Evolutionary conservation across 352 stramenopile genomes (phyloP).

Genomic region (Pythium folliculosum): DNA sequence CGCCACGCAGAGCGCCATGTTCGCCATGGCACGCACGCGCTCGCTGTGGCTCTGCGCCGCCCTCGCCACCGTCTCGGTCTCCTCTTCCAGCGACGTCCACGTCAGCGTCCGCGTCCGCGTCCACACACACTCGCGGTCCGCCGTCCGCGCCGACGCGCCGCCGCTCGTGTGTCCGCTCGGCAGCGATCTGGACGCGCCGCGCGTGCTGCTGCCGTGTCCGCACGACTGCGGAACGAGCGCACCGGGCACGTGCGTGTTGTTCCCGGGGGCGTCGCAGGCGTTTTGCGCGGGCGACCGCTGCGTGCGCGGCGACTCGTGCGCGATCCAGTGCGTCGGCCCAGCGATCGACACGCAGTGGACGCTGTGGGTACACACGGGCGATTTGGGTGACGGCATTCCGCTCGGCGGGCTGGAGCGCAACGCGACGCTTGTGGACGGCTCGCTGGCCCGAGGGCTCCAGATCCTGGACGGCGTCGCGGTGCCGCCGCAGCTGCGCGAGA

Average conservation of each 20-base stretch:
- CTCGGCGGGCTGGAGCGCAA: too few relatives aligned
- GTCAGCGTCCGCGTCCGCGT: background rate
- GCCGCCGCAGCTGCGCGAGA: background rate
- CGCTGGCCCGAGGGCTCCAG: background rate
- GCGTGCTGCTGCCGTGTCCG: slow-evolving; percentile 9
- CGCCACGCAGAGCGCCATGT: too few relatives aligned
- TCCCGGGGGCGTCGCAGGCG: background rate
- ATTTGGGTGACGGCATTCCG: background rate
- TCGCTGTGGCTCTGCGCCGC: background rate
- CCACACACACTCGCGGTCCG: background rate
- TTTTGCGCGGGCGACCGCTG: slow-evolving; percentile 6
- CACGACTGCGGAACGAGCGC: background rate
- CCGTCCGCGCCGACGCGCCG: background rate
- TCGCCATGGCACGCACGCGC: too few relatives aligned
- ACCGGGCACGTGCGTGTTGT: slow-evolving; percentile 5
- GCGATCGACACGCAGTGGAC: background rate
- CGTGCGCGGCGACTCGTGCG: background rate
- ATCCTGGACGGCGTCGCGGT: background rate
- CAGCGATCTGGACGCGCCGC: background rate
- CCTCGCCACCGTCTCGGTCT: background rate
- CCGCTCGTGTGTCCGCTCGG: slow-evolving; percentile 16
- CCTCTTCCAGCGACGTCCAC: background rate
- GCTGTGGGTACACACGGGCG: background rate
- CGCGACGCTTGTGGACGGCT: background rate
- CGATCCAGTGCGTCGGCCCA: background rate